These are phyloP conservation scores for Tricholoma hemisulphureum DNA, from an alignment of 768 basidiomycete genomes.

Conservation along the genomic window DNA sequence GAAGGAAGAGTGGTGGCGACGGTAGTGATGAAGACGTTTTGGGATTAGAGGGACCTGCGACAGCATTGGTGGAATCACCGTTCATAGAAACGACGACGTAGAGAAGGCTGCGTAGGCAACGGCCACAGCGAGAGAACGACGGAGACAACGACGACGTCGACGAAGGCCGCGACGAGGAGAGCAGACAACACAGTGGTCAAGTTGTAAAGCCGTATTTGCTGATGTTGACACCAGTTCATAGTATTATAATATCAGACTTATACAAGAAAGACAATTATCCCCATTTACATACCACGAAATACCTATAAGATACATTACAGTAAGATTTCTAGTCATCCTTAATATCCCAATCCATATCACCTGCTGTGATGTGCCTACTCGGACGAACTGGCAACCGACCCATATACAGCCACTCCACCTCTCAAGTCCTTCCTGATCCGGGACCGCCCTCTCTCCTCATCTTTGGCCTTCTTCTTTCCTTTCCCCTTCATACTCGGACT, in stretches of 20 bases:
- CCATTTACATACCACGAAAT: no score
- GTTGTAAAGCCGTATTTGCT: conserved; percentile 21
- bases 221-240: conserved; percentile 14
- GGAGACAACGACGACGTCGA: conserved; percentile 9
- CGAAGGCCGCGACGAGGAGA: conserved; percentile 16
- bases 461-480: conserved; percentile 21
- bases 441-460: conserved; percentile 45
- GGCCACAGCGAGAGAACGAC: conserved; percentile 17
- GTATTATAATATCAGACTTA: neutral
- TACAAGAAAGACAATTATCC: no score
- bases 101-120: conserved; percentile 17
- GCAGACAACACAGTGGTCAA: conserved; percentile 13
- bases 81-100: conserved; percentile 32
- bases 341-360: neutral
- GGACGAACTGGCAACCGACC: conserved; percentile 9
- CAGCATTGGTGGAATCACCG: conserved; percentile 48
- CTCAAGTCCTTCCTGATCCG: conserved; percentile 48
- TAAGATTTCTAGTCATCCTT: no score
- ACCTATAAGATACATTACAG: no score
- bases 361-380: neutral
- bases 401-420: conserved; percentile 33
- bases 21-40: conserved; percentile 28
- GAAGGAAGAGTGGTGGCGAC: conserved; percentile 36
- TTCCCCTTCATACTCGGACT: conserved; percentile 12
- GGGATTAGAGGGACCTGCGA: conserved; percentile 60